A percentile compares a stretch with the other conserved stretches of the same genome.
Evolutionary conservation across 2,329 filamentous ascomycete species (phyloP).

Genomic region (Ceratocystis lukuohia): DNA sequence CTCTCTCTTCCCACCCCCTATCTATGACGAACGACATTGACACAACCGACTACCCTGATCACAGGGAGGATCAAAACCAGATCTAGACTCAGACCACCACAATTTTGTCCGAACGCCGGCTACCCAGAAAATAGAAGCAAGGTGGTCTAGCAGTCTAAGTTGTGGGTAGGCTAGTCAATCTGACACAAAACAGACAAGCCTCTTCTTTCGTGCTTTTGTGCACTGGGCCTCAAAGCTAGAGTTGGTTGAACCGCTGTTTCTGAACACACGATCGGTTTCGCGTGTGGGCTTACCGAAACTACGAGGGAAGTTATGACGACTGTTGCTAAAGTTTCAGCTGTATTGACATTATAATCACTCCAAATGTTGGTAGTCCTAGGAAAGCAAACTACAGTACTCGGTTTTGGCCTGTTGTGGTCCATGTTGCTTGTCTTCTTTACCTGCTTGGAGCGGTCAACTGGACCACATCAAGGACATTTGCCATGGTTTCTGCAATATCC

Average conservation of each 20-base stretch:
- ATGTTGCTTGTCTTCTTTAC: too few species aligned
- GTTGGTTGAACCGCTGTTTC: background rate
- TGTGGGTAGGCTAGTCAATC: background rate
- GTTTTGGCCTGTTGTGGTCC: too few species aligned
- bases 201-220: background rate
- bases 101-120: background rate
- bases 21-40: background rate
- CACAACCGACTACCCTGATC: background rate
- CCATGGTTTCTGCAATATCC: background rate
- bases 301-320: background rate
- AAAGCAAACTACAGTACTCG: too few species aligned
- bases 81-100: background rate
- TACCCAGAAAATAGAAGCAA: background rate
- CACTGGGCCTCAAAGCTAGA: background rate
- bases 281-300: background rate
- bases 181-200: background rate
- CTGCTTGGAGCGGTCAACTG: too few species aligned
- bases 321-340: background rate
- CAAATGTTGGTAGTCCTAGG: too few species aligned
- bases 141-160: background rate
- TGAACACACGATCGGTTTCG: constrained; percentile 8
- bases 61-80: constrained; percentile 4
- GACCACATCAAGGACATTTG: too few species aligned
- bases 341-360: background rate
- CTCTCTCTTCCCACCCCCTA: background rate